Evolutionary conservation across 2,329 filamentous ascomycete species (phyloP).

Genomic region (Neonectria ditissima): DNA sequence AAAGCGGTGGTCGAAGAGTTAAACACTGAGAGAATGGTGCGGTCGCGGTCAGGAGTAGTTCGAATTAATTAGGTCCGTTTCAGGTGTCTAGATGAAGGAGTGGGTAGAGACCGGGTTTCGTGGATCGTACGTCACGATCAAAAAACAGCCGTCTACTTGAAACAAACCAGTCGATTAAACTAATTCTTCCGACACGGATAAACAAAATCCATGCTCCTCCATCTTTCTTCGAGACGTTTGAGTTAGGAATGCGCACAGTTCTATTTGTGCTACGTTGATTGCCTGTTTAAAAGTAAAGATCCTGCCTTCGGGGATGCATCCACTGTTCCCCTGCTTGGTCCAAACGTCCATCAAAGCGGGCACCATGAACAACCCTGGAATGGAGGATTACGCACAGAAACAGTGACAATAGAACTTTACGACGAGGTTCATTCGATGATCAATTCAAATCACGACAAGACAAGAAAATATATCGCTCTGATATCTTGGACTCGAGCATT

Average conservation of each 20-base stretch:
- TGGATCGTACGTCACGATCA: not conserved
- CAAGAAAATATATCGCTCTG: too few species aligned
- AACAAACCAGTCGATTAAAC: not conserved
- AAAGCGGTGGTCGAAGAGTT: not conserved
- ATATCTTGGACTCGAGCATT: too few species aligned
- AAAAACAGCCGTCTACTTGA: not conserved
- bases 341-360: too few species aligned
- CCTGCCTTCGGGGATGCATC: too few species aligned
- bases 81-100: not conserved
- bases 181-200: not conserved
- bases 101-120: not conserved
- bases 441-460: too few species aligned
- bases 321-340: too few species aligned
- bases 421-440: too few species aligned
- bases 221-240: not conserved
- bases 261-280: not conserved
- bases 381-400: too few species aligned
- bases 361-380: too few species aligned
- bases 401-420: too few species aligned
- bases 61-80: conserved; percentile 1
- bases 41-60: not conserved
- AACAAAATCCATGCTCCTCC: not conserved
- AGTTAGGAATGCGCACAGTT: not conserved
- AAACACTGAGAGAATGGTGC: not conserved
- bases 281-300: not conserved